phyloP scores from a whole-genome alignment of 306 rosid species.

The Senna tora region DNA sequence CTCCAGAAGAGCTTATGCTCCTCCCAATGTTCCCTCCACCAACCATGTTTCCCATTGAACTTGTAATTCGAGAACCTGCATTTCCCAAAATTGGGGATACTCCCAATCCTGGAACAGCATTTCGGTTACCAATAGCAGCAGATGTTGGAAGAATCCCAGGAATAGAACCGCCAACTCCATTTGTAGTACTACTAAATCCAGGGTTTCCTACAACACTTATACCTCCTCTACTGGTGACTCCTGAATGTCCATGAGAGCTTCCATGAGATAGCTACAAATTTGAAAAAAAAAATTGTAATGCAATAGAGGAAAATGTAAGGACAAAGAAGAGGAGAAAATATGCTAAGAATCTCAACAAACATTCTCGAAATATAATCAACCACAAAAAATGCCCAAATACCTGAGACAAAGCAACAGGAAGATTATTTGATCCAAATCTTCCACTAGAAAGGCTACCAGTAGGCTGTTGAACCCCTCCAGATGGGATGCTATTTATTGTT shows the following conservation, averaged over 20 bases:
- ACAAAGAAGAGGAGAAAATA: conserved; percentile 27
- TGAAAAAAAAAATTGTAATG: conserved; percentile 14
- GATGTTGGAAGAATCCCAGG: conserved; percentile 98
- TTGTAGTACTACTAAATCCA: conserved; percentile 94
- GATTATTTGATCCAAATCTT: conserved; percentile 83
- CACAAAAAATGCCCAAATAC: conserved; percentile 42
- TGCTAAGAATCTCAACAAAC: background rate
- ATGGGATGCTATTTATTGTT: conserved; percentile 69
- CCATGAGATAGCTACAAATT: conserved; percentile 88
- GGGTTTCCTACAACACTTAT: conserved; percentile 92
- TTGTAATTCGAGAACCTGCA: conserved; percentile 86
- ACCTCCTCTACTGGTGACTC: conserved; percentile 96
- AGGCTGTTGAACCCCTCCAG: conserved; percentile 95
- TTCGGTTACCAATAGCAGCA: conserved; percentile 94
- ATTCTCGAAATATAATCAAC: conserved; percentile 19
- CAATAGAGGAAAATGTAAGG: conserved; percentile 5
- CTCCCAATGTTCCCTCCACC: conserved; percentile 87
- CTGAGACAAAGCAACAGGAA: conserved; percentile 92
- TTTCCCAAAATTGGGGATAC: conserved; percentile 93
- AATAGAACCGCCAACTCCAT: conserved; percentile 97
- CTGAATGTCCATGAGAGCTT: conserved; percentile 84
- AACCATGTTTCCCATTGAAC: conserved; percentile 95
- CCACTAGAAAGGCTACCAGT: conserved; percentile 90
- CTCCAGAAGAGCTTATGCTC: conserved; percentile 80
- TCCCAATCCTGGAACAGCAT: conserved; percentile 95